phyloP scores from a whole-genome alignment of 768 basidiomycete species.

The Tulasnella calospora region DNA sequence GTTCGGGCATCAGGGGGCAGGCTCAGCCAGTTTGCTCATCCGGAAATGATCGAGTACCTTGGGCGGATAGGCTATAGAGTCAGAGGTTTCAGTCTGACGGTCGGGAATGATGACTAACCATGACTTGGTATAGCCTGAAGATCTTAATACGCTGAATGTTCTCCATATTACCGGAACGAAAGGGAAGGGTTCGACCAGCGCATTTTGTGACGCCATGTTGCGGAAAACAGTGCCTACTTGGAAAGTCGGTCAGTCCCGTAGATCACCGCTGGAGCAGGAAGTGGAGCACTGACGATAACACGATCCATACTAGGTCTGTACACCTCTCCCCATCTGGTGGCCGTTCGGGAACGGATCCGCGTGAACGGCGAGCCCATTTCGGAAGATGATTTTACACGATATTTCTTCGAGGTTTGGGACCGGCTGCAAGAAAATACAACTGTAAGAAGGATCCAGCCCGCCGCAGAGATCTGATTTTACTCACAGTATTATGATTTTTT shows the following conservation, averaged over 20 bases:
- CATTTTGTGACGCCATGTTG: conserved; percentile 83
- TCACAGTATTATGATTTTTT: conserved; percentile 31
- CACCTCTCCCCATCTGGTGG: conserved; percentile 93
- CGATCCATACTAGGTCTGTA: conserved; percentile 62
- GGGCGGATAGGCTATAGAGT: conserved; percentile 81
- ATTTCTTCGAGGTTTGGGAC: conserved; percentile 97
- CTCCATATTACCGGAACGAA: conserved; percentile 97
- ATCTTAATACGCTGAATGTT: conserved; percentile 84
- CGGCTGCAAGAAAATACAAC: conserved; percentile 56
- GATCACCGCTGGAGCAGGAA: background rate
- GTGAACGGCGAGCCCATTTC: conserved; percentile 86
- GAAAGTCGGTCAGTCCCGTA: conserved; percentile 63
- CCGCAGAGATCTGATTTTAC: conserved; percentile 4
- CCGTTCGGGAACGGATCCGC: conserved; percentile 91
- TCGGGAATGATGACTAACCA: background rate
- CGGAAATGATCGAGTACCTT: conserved; percentile 88
- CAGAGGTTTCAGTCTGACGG: conserved; percentile 32
- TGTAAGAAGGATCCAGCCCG: conserved; percentile 41
- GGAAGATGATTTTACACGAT: conserved; percentile 81
- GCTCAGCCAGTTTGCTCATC: conserved; percentile 57
- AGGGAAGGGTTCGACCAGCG: conserved; percentile 95
- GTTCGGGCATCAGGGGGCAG: conserved; percentile 67
- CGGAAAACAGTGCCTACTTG: conserved; percentile 66
- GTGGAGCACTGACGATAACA: background rate
- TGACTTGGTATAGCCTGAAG: conserved; percentile 52